These are phyloP conservation scores for Citrus glauca DNA, from an alignment of 345 rosid species.

Conservation along the genomic window DNA sequence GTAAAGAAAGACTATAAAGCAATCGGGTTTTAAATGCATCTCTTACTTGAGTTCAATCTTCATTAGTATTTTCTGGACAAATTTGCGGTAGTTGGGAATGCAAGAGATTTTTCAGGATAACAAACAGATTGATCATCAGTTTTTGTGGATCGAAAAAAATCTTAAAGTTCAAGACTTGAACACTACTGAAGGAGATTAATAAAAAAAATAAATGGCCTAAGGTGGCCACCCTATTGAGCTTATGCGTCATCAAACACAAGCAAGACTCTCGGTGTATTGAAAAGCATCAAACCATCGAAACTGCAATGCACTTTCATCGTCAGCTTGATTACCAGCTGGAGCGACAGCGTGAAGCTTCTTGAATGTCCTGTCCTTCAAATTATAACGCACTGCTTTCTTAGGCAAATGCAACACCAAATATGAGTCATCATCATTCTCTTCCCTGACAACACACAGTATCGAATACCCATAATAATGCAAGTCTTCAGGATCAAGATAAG, in stretches of 20 bases:
- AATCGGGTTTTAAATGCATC: too few species aligned
- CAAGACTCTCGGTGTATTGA: constrained; percentile 15
- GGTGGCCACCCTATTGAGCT: not conserved
- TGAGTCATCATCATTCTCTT: constrained; percentile 25
- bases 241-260: constrained; percentile 11
- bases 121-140: not conserved
- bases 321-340: not conserved
- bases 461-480: constrained; percentile 13
- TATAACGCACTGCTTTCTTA: constrained; percentile 19
- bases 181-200: too few species aligned
- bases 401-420: constrained; percentile 34
- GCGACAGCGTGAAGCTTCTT: constrained; percentile 26
- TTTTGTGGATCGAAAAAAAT: not conserved
- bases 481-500: not conserved
- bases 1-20: not conserved
- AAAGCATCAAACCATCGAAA: constrained; percentile 6
- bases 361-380: constrained; percentile 23
- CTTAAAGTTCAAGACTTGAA: not conserved
- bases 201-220: not conserved
- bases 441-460: constrained; percentile 18
- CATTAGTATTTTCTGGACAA: not conserved
- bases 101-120: not conserved
- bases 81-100: not conserved
- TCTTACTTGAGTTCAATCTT: not conserved
- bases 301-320: not conserved